Evolutionary conservation across 805 yeast species (phyloP).

Genomic region (Kodamaea kaohsiungensis): DNA sequence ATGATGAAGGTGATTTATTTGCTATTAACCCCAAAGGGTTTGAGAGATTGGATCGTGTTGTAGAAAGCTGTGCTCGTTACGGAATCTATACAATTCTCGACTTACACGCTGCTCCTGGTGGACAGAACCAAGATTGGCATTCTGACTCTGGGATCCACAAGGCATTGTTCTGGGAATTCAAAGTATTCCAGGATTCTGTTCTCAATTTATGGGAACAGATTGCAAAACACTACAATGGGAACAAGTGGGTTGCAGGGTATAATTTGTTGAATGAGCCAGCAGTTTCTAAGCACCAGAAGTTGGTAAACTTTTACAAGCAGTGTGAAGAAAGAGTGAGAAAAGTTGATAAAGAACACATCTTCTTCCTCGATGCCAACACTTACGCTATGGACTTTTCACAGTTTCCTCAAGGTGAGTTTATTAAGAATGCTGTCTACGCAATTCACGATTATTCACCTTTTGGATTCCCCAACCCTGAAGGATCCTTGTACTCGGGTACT

Average conservation of each 20-base stretch:
- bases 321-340: constrained; percentile 41
- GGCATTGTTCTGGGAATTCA: constrained; percentile 52
- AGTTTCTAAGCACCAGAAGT: constrained; percentile 41
- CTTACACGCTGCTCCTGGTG: constrained; percentile 53
- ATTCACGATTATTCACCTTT: constrained; percentile 48
- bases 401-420: constrained; percentile 34
- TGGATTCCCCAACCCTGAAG: constrained; percentile 45
- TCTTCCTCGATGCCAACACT: constrained; percentile 52
- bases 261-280: constrained; percentile 57
- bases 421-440: constrained; percentile 49
- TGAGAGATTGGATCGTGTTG: constrained; percentile 42
- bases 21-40: constrained; percentile 47
- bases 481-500: constrained; percentile 31
- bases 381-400: constrained; percentile 52
- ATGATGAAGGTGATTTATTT: constrained; percentile 46
- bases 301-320: constrained; percentile 39
- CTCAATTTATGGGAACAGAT: constrained; percentile 47
- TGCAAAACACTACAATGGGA: constrained; percentile 47
- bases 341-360: constrained; percentile 50
- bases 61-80: constrained; percentile 45
- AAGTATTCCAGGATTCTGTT: constrained; percentile 47
- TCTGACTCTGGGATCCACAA: constrained; percentile 48
- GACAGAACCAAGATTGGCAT: constrained; percentile 59
- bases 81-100: constrained; percentile 52
- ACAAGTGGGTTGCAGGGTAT: constrained; percentile 55